These are phyloP conservation scores for Aspergillus sp. DNA, from an alignment of 2,329 filamentous ascomycete species.

Conservation along the genomic window DNA sequence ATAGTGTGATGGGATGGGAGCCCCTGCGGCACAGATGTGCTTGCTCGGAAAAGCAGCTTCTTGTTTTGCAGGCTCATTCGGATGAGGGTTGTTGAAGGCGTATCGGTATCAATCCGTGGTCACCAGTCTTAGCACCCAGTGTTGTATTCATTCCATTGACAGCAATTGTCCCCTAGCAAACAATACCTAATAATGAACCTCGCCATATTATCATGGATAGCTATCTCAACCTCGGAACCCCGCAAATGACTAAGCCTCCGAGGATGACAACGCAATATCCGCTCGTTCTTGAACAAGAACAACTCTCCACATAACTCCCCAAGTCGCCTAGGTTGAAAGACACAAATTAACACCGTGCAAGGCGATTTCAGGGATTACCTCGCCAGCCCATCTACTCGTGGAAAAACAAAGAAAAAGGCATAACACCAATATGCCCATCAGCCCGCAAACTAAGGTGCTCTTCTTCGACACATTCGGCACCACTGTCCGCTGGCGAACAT, in stretches of 20 bases:
- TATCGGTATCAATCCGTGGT: neutral
- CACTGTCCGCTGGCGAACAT: slow-evolving; percentile 73
- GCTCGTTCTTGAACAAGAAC: neutral
- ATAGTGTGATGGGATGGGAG: slow-evolving; percentile 18
- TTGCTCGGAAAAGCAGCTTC: neutral
- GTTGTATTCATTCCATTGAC: neutral
- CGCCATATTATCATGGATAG: neutral
- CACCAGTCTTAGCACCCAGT: neutral
- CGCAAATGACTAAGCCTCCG: neutral
- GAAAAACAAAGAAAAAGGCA: neutral
- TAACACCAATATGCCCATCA: slow-evolving; percentile 22
- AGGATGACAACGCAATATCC: neutral
- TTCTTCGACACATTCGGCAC: slow-evolving; percentile 52
- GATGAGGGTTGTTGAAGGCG: neutral
- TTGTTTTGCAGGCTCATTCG: neutral
- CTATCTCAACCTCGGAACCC: neutral
- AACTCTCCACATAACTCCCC: neutral
- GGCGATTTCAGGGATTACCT: neutral
- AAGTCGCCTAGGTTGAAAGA: neutral
- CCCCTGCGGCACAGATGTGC: neutral
- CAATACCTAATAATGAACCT: no score
- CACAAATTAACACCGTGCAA: neutral
- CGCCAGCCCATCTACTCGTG: neutral
- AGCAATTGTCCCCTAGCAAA: no score
- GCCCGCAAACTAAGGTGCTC: slow-evolving; percentile 23